Base-by-base conservation (phyloP, 148 eudicot genomes). In the Limonium bicolor region DNA sequence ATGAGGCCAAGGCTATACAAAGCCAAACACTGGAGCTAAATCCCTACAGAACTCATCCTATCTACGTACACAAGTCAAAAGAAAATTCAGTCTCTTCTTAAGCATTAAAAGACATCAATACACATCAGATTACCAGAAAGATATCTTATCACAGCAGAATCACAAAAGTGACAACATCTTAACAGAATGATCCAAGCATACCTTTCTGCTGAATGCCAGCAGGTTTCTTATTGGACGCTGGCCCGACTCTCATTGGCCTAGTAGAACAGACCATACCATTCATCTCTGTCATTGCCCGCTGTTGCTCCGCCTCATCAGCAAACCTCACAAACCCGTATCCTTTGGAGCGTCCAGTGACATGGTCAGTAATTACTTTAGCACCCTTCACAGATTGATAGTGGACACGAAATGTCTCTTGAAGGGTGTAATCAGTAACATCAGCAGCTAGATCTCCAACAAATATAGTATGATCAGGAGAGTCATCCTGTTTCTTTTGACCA, bases 361-460 rank as follows among this genome's bases (percentile, higher is more conserved):
- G 82, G 67, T 90, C 99, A 31, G 80, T 78, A 29, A 90, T 76
- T 51, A 90, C 93, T 68, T 90, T 90, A 27, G 99, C 95, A 41
- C 95, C 94, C 66, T 78, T 90, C 3, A 77, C 80, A 28, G 95
- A 80, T 12, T 67, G 42, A 55, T 80, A 90, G 40, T 71, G 80
- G 56, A 62, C 28, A 51, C 74, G 73, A 26, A 90, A 90, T 45
- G 94, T 84, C 49, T 90, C 99, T 33, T 78, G 85, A 32, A 90
- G 81, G 47, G 71, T 12, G 59, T 80, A 70, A 60, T 90, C 95
- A 17, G 95, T 46, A 54, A 90, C 99, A 57, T 90, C 95, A 50
- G 78, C 78, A 6, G 88, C 99, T 56, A 90, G 60, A 69, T 90
- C 95, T 45, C 99, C 99, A 61, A 90, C 99, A 73, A 90, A 90